Conservation (phyloP, 2,329 filamentous ascomycete species). For the Capronia epimyces region DNA sequence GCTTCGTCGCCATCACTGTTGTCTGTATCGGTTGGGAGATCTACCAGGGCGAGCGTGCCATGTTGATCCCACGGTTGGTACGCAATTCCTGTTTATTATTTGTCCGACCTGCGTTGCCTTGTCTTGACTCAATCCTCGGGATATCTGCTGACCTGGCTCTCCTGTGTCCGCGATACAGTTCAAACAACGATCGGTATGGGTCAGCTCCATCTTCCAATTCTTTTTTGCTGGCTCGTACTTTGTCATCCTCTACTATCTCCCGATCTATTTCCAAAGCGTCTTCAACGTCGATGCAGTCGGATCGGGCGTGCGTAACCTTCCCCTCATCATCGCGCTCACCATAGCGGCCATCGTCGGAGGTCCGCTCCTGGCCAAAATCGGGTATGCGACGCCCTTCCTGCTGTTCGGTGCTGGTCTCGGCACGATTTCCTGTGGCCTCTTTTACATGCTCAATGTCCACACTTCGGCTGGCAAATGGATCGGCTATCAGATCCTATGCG, state of each 20-base stretch:
- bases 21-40: slow-evolving; percentile 37
- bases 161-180: no score
- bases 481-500: slow-evolving; percentile 36
- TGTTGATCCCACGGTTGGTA: slow-evolving; percentile 40
- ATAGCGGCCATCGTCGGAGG: slow-evolving; percentile 35
- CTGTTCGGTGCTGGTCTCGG: slow-evolving; percentile 29
- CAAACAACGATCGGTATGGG: no score
- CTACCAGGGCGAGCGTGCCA: slow-evolving; percentile 38
- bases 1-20: slow-evolving; percentile 34
- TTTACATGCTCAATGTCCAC: slow-evolving; percentile 34
- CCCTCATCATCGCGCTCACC: slow-evolving; percentile 38
- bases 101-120: no score
- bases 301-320: slow-evolving; percentile 41
- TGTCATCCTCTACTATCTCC: slow-evolving; percentile 42
- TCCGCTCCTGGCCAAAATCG: slow-evolving; percentile 30
- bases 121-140: no score
- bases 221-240: slow-evolving; percentile 35
- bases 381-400: slow-evolving; percentile 30
- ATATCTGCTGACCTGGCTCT: no score
- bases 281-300: slow-evolving; percentile 32
- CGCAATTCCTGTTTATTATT: no score
- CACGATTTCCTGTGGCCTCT: slow-evolving; percentile 32
- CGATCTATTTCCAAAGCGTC: slow-evolving; percentile 47
- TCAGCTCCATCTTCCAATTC: no score
- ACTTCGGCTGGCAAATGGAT: slow-evolving; percentile 34